These are phyloP conservation scores for Lathyrus tuberosus DNA, from an alignment of 306 rosid species.

Conservation along the genomic window DNA sequence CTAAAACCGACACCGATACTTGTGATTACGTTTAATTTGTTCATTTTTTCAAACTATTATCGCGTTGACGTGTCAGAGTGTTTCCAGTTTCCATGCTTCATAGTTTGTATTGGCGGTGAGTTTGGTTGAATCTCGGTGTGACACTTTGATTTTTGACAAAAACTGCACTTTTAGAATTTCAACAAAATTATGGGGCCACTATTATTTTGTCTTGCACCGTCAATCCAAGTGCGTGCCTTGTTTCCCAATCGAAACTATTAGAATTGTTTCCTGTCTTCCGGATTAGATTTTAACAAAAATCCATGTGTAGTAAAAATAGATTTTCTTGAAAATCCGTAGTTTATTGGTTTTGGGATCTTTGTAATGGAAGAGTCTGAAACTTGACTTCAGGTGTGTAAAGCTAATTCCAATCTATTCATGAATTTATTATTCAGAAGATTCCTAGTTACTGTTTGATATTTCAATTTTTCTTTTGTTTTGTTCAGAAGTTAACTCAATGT, in stretches of 20 bases:
- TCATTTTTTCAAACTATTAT: too few relatives aligned
- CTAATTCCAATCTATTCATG: background rate
- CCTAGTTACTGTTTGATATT: background rate
- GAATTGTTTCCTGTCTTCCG: background rate
- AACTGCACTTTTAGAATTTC: background rate
- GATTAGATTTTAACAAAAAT: background rate
- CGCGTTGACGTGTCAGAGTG: too few relatives aligned
- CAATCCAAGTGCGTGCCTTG: background rate
- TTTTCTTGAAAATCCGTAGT: background rate
- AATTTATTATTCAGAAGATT: background rate
- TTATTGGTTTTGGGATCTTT: too few relatives aligned
- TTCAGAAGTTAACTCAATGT: background rate
- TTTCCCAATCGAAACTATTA: background rate
- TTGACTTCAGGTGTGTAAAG: constrained; percentile 1
- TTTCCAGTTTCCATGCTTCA: too few relatives aligned
- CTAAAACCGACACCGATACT: too few relatives aligned
- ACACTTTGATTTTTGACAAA: background rate
- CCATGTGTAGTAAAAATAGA: background rate
- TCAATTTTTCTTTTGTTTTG: background rate
- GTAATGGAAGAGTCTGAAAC: background rate
- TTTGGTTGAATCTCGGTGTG: background rate
- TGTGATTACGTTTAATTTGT: too few relatives aligned
- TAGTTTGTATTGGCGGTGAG: background rate
- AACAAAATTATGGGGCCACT: background rate
- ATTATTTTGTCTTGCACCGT: background rate